phyloP scores from a whole-genome alignment of 495 filamentous ascomycete species.

The Elasticomyces elasticus region DNA sequence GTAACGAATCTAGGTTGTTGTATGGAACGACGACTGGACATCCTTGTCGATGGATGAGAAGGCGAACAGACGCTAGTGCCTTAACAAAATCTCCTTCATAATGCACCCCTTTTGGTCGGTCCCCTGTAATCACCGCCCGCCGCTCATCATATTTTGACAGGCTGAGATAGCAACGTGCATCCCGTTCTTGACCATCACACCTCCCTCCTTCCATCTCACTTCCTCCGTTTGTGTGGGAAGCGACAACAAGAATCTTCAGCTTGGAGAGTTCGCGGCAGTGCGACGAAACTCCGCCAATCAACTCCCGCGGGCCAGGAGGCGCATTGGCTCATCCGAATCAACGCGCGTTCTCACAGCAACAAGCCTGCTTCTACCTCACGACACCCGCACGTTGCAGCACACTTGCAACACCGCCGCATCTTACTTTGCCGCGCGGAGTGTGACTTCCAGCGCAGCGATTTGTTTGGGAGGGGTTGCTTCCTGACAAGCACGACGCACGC shows the following conservation, averaged over 20 bases:
- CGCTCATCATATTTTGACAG: neutral
- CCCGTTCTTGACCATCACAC: neutral
- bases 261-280: neutral
- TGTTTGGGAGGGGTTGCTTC: neutral
- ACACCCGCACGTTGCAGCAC: neutral
- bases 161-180: neutral
- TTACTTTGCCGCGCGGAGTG: neutral
- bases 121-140: no score
- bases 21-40: neutral
- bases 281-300: constrained; percentile 17
- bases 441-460: neutral
- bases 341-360: constrained; percentile 21
- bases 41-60: neutral
- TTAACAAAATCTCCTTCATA: neutral
- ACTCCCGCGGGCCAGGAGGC: constrained; percentile 1
- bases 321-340: constrained; percentile 4
- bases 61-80: no score
- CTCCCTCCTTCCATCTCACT: neutral
- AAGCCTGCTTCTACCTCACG: neutral
- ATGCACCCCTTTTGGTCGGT: neutral
- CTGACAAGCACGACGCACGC: neutral
- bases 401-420: neutral
- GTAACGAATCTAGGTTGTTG: neutral
- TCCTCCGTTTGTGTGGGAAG: neutral
- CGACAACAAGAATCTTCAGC: neutral